Evolutionary conservation across 331 rosid genomes (phyloP).

Genomic region (Phaseolus coccineus): DNA sequence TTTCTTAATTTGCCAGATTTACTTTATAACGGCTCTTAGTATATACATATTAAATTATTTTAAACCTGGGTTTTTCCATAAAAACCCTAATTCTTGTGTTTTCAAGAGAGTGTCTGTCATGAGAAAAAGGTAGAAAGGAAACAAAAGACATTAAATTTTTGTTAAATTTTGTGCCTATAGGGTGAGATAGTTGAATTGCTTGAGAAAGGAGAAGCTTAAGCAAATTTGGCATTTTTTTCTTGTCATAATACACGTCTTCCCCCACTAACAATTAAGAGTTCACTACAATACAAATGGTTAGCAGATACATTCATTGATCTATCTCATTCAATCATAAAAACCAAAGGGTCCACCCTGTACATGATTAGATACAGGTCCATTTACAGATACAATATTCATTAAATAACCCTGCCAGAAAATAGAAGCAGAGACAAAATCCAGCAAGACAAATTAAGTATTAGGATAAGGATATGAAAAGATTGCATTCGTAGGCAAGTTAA

Average conservation of each 20-base stretch:
- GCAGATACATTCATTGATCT: constrained; percentile 12
- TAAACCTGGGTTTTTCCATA: not conserved
- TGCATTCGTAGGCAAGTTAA: constrained; percentile 18
- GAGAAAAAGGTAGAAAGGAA: not conserved
- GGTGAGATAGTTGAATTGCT: constrained; percentile 23
- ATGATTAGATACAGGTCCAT: constrained; percentile 37
- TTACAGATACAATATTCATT: constrained; percentile 14
- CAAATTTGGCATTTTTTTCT: constrained; percentile 22
- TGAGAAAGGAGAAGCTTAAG: not conserved
- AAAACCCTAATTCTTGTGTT: not conserved
- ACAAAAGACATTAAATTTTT: not conserved
- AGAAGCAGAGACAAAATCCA: constrained; percentile 5
- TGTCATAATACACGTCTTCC: constrained; percentile 28
- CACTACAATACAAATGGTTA: constrained; percentile 31
- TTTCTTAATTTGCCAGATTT: not conserved
- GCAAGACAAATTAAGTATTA: constrained; percentile 12
- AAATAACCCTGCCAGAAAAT: not conserved
- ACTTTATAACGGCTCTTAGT: not conserved
- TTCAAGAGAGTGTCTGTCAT: not conserved
- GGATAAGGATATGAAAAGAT: not conserved
- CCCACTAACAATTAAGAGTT: constrained; percentile 30
- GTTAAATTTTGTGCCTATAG: not conserved
- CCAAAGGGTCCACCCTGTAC: constrained; percentile 23
- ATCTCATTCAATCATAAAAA: constrained; percentile 30
- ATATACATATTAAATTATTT: not conserved